These are phyloP conservation scores for Baorangia bicolor DNA, from an alignment of 768 basidiomycete species.

Conservation along the genomic window DNA sequence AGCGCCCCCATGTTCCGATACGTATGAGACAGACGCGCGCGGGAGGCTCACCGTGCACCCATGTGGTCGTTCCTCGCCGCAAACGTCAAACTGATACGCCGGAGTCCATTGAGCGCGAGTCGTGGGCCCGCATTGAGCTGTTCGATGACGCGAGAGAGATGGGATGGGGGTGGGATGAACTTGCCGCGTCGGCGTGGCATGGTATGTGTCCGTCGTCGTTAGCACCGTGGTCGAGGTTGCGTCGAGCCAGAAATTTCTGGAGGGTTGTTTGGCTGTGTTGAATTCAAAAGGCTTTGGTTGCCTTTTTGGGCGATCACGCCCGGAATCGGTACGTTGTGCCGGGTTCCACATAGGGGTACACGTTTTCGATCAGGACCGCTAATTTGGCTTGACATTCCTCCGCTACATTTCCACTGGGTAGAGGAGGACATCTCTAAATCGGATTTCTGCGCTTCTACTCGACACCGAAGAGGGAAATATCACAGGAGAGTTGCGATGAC, in stretches of 20 bases:
- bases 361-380: too few relatives aligned
- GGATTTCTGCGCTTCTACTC: too few relatives aligned
- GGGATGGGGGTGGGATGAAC: slow-evolving; percentile 46
- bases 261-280: slow-evolving; percentile 24
- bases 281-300: slow-evolving; percentile 18
- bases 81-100: slow-evolving; percentile 52
- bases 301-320: slow-evolving; percentile 12
- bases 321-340: too few relatives aligned
- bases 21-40: too few relatives aligned
- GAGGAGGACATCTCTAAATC: too few relatives aligned
- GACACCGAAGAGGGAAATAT: too few relatives aligned
- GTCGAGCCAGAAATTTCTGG: not conserved
- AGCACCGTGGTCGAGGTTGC: not conserved
- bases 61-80: slow-evolving; percentile 70
- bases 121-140: slow-evolving; percentile 51
- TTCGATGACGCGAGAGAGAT: slow-evolving; percentile 53
- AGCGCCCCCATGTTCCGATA: too few relatives aligned
- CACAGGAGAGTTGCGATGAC: too few relatives aligned
- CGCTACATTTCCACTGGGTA: too few relatives aligned
- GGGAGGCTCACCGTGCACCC: slow-evolving; percentile 62
- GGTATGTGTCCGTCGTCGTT: not conserved
- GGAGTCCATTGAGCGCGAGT: slow-evolving; percentile 49
- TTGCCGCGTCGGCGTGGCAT: slow-evolving; percentile 31
- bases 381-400: too few relatives aligned
- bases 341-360: too few relatives aligned